A percentile compares a stretch with the other conserved stretches of the same genome.
phyloP scores from a whole-genome alignment of 768 basidiomycete genomes.

The Hygrophoropsis aurantiaca region DNA sequence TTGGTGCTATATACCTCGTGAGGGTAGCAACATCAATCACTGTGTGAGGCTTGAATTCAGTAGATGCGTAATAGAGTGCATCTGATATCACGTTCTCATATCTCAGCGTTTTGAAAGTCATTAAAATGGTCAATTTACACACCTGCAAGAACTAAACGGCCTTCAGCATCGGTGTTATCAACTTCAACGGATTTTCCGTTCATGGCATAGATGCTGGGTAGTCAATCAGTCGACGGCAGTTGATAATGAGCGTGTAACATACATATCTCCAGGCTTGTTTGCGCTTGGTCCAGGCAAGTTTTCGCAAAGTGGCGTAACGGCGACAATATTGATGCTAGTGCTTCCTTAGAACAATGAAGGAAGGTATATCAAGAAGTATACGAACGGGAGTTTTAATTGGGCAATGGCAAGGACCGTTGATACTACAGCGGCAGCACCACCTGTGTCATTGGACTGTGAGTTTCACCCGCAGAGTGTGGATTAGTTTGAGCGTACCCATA shows the following conservation, averaged over 20 bases:
- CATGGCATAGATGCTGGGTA: conserved; percentile 72
- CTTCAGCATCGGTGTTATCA: conserved; percentile 87
- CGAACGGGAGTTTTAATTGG: conserved; percentile 64
- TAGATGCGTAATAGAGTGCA: conserved; percentile 80
- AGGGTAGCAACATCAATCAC: conserved; percentile 87
- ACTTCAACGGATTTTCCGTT: conserved; percentile 86
- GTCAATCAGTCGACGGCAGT: conserved; percentile 1
- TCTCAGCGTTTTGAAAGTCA: not conserved
- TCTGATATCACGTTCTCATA: conserved; percentile 39
- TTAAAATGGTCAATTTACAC: conserved; percentile 10
- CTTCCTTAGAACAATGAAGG: too few relatives aligned
- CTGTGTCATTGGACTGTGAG: conserved; percentile 26
- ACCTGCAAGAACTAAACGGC: conserved; percentile 75
- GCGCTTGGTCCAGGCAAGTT: conserved; percentile 76
- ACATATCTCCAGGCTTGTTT: conserved; percentile 85
- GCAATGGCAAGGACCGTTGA: conserved; percentile 76
- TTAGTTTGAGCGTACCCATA: conserved; percentile 58
- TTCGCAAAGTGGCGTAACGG: conserved; percentile 74
- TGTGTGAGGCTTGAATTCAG: conserved; percentile 76
- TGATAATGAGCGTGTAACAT: conserved; percentile 18
- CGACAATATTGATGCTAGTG: conserved; percentile 74
- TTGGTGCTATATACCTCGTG: conserved; percentile 54
- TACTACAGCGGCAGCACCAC: conserved; percentile 79
- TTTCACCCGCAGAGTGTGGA: not conserved
- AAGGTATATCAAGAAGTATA: not conserved